phyloP scores from a whole-genome alignment of 1,139 yeast species.

The Protomyces inundatus region DNA sequence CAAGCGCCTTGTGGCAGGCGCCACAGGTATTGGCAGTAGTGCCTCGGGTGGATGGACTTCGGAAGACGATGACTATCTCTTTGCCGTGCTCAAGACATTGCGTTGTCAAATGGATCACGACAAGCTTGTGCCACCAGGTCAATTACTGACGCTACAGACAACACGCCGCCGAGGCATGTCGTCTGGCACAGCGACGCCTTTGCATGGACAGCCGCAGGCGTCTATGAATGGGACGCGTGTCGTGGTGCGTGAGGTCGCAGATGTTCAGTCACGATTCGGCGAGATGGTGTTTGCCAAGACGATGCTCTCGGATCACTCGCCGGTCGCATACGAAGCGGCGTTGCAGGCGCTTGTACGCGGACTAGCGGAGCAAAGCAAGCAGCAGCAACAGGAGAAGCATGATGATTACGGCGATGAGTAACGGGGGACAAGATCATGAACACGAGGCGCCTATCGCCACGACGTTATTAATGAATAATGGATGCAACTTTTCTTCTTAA shows the following conservation, averaged over 20 bases:
- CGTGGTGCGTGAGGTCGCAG: neutral
- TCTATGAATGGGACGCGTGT: neutral
- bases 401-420: neutral
- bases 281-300: neutral
- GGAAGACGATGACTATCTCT: neutral
- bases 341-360: neutral
- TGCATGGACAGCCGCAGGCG: too few species aligned
- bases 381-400: neutral
- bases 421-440: neutral
- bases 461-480: too few species aligned
- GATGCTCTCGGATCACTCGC: neutral
- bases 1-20: neutral
- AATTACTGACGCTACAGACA: neutral
- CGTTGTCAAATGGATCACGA: neutral
- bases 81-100: neutral
- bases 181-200: neutral
- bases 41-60: neutral
- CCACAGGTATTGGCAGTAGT: neutral
- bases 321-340: neutral
- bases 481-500: neutral
- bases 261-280: neutral
- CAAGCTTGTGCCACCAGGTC: neutral
- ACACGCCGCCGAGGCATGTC: neutral
- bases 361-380: neutral
- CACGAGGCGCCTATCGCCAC: neutral